Conservation (phyloP, 768 basidiomycete species). For the Suillus lakei region DNA sequence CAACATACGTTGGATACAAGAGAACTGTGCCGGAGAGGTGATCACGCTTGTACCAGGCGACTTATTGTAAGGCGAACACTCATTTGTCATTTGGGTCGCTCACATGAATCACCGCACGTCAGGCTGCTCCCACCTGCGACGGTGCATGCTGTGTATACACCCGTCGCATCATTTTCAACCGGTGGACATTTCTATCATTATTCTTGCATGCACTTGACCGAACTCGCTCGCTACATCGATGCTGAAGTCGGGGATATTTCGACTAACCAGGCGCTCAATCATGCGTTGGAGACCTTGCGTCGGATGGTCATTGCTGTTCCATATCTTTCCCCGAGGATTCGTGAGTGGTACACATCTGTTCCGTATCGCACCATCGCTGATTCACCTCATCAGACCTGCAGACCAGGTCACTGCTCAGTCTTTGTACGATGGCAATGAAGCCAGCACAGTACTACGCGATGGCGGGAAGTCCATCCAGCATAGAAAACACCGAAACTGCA, state of each 20-base stretch:
- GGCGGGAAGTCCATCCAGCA: too few species aligned
- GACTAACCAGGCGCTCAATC: neutral
- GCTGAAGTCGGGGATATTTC: neutral
- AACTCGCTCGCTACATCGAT: conserved; percentile 1
- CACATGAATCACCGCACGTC: too few species aligned
- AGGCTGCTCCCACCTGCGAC: conserved; percentile 12
- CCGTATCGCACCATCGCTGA: too few species aligned
- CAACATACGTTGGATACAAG: neutral
- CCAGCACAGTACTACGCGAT: too few species aligned
- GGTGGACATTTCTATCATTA: conserved; percentile 14
- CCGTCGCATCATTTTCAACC: neutral
- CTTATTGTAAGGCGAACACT: neutral
- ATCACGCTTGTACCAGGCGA: neutral
- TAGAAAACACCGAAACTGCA: too few species aligned
- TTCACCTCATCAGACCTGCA: too few species aligned
- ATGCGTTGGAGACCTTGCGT: neutral
- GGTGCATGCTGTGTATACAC: conserved; percentile 11
- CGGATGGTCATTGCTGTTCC: neutral
- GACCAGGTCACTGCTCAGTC: too few species aligned
- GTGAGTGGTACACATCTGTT: too few species aligned
- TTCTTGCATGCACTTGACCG: conserved; percentile 13
- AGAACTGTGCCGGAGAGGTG: neutral
- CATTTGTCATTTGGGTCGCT: neutral
- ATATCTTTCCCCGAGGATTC: too few species aligned
- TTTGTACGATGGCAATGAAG: too few species aligned